Percentiles rank a stretch among this genome's conserved stretches.
phyloP scores from a whole-genome alignment of 2,329 filamentous ascomycete genomes.

The Botrytis fragariae region DNA sequence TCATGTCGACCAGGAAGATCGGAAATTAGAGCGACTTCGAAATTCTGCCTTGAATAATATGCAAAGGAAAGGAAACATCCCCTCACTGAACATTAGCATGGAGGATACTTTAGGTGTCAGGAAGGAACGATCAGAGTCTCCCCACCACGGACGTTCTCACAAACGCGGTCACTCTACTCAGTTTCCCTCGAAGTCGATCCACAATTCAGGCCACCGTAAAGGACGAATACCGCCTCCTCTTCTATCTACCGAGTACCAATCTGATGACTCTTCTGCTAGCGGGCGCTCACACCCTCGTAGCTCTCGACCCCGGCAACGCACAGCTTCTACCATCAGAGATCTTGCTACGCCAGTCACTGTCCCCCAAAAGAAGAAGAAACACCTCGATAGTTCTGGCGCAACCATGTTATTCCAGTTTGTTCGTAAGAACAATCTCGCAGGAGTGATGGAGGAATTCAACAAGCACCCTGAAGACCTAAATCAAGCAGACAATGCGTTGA shows the following conservation, averaged over 20 bases:
- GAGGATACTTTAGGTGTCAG: slow-evolving; percentile 22
- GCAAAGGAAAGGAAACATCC: slow-evolving; percentile 26
- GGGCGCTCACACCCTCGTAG: slow-evolving; percentile 58
- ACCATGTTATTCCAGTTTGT: slow-evolving; percentile 85
- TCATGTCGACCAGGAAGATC: slow-evolving; percentile 25
- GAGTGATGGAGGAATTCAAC: slow-evolving; percentile 64
- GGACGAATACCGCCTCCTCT: slow-evolving; percentile 60
- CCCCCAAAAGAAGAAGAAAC: slow-evolving; percentile 72
- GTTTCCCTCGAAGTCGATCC: slow-evolving; percentile 53
- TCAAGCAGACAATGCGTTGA: slow-evolving; percentile 89
- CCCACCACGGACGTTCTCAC: slow-evolving; percentile 53
- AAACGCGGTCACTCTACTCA: slow-evolving; percentile 65
- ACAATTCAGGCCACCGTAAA: slow-evolving; percentile 59
- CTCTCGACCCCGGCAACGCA: slow-evolving; percentile 55
- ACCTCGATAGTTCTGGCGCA: slow-evolving; percentile 87
- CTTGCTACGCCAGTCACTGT: slow-evolving; percentile 60
- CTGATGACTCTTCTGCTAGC: slow-evolving; percentile 63
- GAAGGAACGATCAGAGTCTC: slow-evolving; percentile 53
- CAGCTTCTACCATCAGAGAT: slow-evolving; percentile 56
- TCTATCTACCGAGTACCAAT: slow-evolving; percentile 61
- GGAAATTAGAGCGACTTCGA: slow-evolving; percentile 29
- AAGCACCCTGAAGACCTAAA: slow-evolving; percentile 87
- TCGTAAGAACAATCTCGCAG: slow-evolving; percentile 77
- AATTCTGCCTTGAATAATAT: slow-evolving; percentile 32
- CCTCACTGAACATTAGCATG: slow-evolving; percentile 25